Conservation (phyloP, 2,329 filamentous ascomycete genomes). For the Didymella glomerata region DNA sequence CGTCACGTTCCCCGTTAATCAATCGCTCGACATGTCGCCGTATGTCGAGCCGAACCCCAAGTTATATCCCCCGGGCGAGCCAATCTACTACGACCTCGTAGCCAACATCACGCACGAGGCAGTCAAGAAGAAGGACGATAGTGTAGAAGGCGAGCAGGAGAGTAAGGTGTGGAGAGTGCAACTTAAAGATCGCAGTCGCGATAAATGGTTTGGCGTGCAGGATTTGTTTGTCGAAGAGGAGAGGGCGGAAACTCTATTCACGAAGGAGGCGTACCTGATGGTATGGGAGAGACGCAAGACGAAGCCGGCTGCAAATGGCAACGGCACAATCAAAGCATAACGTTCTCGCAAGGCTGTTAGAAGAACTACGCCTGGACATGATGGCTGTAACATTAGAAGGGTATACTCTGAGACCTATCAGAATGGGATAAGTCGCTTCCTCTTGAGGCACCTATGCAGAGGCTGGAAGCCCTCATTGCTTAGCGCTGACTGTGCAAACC, state of each 20-base stretch:
- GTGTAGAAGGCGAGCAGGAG: constrained; percentile 87
- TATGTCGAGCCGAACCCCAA: constrained; percentile 89
- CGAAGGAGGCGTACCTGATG: constrained; percentile 94
- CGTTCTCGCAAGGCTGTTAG: too few relatives aligned
- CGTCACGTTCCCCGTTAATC: constrained; percentile 88
- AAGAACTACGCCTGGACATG: not conserved
- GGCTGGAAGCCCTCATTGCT: not conserved
- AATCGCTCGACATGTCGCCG: constrained; percentile 83
- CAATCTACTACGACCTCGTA: constrained; percentile 93
- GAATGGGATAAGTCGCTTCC: constrained; percentile 14
- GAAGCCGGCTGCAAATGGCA: constrained; percentile 21
- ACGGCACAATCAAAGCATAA: constrained; percentile 29
- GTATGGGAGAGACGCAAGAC: constrained; percentile 86
- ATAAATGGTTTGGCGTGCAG: constrained; percentile 92
- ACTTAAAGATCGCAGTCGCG: constrained; percentile 78
- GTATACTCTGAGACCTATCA: not conserved
- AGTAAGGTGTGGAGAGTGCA: constrained; percentile 97
- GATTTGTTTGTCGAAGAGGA: constrained; percentile 92
- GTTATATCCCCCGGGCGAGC: constrained; percentile 75
- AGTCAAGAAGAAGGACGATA: constrained; percentile 77
- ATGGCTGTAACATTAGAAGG: not conserved
- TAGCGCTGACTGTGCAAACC: constrained; percentile 9
- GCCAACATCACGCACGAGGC: constrained; percentile 93
- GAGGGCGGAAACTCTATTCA: constrained; percentile 86
- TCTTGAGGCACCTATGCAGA: not conserved